Evolutionary conservation across 1,139 yeast genomes (phyloP), one percentile per base, ranked within the genome.

Genomic region (Schwanniomyces etchellsii): DNA sequence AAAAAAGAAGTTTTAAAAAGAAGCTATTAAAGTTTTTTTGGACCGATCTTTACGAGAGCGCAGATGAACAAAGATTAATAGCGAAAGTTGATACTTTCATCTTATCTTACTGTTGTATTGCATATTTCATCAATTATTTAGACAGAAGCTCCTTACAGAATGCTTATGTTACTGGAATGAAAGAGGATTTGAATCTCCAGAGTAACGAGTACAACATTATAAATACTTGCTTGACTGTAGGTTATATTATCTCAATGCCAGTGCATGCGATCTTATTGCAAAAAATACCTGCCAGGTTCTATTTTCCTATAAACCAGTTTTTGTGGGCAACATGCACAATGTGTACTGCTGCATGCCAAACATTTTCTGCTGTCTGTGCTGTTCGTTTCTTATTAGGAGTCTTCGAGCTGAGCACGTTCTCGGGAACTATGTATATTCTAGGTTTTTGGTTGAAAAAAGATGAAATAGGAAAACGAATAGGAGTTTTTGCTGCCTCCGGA

Each of bases 321-420:
- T n/a, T n/a, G n/a, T n/a, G n/a, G n/a, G n/a, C n/a, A n/a, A n/a
- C n/a, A n/a, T 81, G 91, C 89, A 73, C 82, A 2, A 51, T 77
- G 36, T 70, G 78, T 42, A 81, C 89, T 0, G 60, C 81, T 27
- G 69, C 71, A 14, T 57, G 72, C 27, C 76, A 60, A 40, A 60
- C 64, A 38, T 74, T 71, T 7, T 57, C 60, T 22, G 60, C 58
- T 17, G 67, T 70, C 17, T 57, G 59, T 2, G 84, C 70, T 2
- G 56, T 74, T 36, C 58, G 85, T 32, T 78, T 79, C 44, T 59
- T 77, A 31, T 65, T 77, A 35, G 85, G 83, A 32, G 71, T 70
- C 5, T 73, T 74, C 40, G 85, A 78, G 53, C 73, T 80, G 4
- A 76, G 78, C 5, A 60, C 74, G 12, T 81, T 72, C 45, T 65